Conservation (phyloP, 2,329 filamentous ascomycete genomes). For the Cladobotryum protrusum region DNA sequence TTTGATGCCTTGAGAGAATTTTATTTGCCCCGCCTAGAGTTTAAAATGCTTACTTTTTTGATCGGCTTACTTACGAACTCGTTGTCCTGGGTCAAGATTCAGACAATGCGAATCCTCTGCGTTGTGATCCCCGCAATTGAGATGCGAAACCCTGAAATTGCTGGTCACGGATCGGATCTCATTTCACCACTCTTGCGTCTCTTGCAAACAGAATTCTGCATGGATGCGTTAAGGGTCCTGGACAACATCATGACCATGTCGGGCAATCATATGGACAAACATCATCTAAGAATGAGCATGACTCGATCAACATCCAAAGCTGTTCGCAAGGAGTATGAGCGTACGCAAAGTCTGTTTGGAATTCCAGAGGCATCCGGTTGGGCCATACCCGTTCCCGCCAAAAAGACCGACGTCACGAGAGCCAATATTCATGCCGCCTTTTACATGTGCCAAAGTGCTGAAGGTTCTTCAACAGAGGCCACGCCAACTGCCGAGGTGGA, state of each 20-base stretch:
- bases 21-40: conserved; percentile 78
- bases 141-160: conserved; percentile 85
- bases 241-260: conserved; percentile 96
- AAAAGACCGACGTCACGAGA: conserved; percentile 79
- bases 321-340: conserved; percentile 89
- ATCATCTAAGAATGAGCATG: conserved; percentile 98
- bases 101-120: conserved; percentile 85
- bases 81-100: conserved; percentile 81
- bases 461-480: conserved; percentile 51
- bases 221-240: conserved; percentile 83
- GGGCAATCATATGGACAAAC: conserved; percentile 84
- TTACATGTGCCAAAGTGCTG: conserved; percentile 76
- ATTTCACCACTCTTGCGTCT: conserved; percentile 88
- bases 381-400: conserved; percentile 89
- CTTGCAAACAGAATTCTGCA: conserved; percentile 87
- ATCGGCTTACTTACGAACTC: conserved; percentile 89
- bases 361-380: conserved; percentile 94
- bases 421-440: conserved; percentile 94
- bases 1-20: conserved; percentile 67
- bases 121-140: conserved; percentile 83
- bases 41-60: conserved; percentile 79
- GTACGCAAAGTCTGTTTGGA: conserved; percentile 89
- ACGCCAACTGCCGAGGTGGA: conserved; percentile 79
- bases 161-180: conserved; percentile 85
- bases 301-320: conserved; percentile 78